These are phyloP conservation scores for Aspergillus diversus DNA, from an alignment of 495 filamentous ascomycete genomes.

Conservation along the genomic window DNA sequence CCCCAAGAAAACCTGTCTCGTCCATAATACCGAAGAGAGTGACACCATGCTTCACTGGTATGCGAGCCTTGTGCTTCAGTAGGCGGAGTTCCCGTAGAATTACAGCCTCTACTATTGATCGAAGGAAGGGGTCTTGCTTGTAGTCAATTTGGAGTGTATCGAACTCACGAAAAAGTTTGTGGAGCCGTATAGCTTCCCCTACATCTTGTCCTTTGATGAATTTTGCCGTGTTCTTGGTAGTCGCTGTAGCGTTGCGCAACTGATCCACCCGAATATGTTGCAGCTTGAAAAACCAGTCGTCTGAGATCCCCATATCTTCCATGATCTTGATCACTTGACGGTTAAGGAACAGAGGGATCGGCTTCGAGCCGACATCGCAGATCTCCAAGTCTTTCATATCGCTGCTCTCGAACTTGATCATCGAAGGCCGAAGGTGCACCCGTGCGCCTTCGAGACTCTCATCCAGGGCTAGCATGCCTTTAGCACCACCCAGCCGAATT, in stretches of 20 bases:
- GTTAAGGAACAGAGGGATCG: constrained; percentile 72
- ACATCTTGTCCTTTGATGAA: constrained; percentile 64
- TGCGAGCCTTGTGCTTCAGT: constrained; percentile 76
- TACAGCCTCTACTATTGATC: constrained; percentile 63
- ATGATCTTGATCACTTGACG: constrained; percentile 80
- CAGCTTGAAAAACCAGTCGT: constrained; percentile 59
- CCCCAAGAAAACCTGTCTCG: constrained; percentile 69
- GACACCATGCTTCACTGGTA: constrained; percentile 66
- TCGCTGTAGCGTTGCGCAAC: constrained; percentile 58
- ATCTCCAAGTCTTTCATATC: constrained; percentile 67
- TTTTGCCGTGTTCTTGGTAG: constrained; percentile 57
- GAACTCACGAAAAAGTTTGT: constrained; percentile 60
- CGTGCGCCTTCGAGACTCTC: constrained; percentile 52
- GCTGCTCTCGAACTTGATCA: constrained; percentile 73
- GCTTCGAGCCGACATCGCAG: constrained; percentile 66
- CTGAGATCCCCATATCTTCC: constrained; percentile 67
- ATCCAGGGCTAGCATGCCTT: constrained; percentile 76
- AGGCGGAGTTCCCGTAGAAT: constrained; percentile 66
- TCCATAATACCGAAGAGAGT: constrained; percentile 84
- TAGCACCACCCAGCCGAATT: constrained; percentile 64
- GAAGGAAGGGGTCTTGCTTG: constrained; percentile 65
- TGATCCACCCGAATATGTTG: constrained; percentile 60
- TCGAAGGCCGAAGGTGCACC: constrained; percentile 68
- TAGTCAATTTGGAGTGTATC: constrained; percentile 60
- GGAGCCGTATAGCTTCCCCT: constrained; percentile 55